Base-by-base conservation (phyloP, 2,329 filamentous ascomycete species). In the Colletotrichum brevisporum region DNA sequence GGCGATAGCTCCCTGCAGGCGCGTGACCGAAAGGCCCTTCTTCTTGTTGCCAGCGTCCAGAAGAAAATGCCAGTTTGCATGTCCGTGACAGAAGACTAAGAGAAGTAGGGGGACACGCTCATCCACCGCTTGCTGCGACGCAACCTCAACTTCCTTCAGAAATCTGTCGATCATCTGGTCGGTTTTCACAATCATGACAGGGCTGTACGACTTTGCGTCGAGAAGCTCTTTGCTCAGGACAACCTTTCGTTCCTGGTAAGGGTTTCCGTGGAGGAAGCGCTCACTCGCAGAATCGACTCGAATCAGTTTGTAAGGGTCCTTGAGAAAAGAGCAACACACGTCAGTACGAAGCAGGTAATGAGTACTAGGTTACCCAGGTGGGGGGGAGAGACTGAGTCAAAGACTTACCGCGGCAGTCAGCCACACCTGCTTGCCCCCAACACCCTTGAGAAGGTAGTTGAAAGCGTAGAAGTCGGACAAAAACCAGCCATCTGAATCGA, bases 41-140 rank as follows among this genome's bases (percentile, higher is more conserved):
- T 6, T 8, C 10, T 41, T 16, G 27, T 15, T 13, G 16, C 15
- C 18, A 16, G 15, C 18, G 8, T 50, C 31, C 5, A 50, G 21
- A 5, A 59, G 24, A 24, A 48, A 48, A 3, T n/a, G 13, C 15
- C 13, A 18, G 12, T 50, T 50, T 26, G 24, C 24, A 8, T 8
- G 50, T 9, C 24, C 56, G 12, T 18, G 24, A 5, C 56, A 47
- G 41, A 59, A 59, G 6, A 39, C 8, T 16, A 50, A 21, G 8
- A 59, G 16, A 16, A 50, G n/a, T n/a, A n/a, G n/a, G n/a, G n/a
- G 43, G 18, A 78, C 65, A 21, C 76, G 77, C 2, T 75, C 18
- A 2, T 74, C 73, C 5, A 72, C 59, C 13, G 71, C 67, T 39
- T 54, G 47, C 21, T 27, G 18, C 10, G 56, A 59, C 9, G 21